Evolutionary conservation across 208 protist genomes (phyloP).

Genomic region (Trypanosoma vivax): DNA sequence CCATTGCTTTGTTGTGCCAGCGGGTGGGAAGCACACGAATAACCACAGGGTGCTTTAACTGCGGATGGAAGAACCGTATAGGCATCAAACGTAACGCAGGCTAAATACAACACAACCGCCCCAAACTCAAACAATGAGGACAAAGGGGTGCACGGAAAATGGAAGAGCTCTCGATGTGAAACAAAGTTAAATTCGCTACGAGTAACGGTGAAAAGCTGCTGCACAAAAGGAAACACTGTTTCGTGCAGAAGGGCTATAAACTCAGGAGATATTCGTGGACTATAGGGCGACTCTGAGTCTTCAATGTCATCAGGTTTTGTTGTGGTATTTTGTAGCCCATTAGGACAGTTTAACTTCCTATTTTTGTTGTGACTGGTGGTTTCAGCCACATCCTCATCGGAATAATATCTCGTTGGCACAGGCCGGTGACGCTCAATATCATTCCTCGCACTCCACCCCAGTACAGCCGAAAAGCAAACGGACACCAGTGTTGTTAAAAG

Average conservation of each 20-base stretch:
- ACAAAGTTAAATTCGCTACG: slow-evolving; percentile 61
- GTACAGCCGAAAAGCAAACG: slow-evolving; percentile 25
- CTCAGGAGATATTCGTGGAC: slow-evolving; percentile 11
- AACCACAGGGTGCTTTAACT: not conserved
- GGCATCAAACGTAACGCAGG: slow-evolving; percentile 27
- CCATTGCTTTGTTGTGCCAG: not conserved
- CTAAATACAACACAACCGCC: slow-evolving; percentile 49
- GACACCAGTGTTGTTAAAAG: slow-evolving; percentile 43
- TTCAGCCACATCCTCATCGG: not conserved
- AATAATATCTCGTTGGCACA: not conserved
- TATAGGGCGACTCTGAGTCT: no score
- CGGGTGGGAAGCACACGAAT: not conserved
- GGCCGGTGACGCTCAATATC: slow-evolving; percentile 20
- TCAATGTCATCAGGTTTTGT: not conserved
- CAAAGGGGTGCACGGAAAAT: slow-evolving; percentile 42
- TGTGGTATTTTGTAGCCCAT: not conserved
- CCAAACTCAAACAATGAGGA: slow-evolving; percentile 51
- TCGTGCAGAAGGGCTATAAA: slow-evolving; percentile 49
- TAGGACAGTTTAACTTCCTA: not conserved
- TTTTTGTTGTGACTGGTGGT: not conserved
- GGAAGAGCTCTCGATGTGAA: slow-evolving; percentile 59
- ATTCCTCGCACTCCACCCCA: slow-evolving; percentile 30
- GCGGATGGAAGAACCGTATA: slow-evolving; percentile 22
- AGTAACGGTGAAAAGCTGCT: slow-evolving; percentile 35
- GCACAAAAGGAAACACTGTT: slow-evolving; percentile 37